A percentile compares a stretch with the other conserved stretches of the same genome.
These are phyloP conservation scores for Amylocystis lapponica DNA, from an alignment of 768 basidiomycete species.

Conservation along the genomic window DNA sequence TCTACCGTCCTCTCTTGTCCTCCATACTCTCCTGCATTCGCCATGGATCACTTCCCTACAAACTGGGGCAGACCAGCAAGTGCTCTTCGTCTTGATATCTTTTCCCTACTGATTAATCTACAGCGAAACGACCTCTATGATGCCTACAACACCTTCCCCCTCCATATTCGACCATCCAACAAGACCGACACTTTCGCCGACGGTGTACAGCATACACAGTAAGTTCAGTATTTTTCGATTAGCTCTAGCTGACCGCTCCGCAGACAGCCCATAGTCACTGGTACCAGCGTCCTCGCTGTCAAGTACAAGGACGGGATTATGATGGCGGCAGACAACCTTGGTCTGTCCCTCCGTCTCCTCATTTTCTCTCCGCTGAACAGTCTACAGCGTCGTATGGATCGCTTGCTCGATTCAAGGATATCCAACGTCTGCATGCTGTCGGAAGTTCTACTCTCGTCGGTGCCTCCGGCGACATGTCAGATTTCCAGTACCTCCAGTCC, in stretches of 20 bases:
- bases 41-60: slow-evolving; percentile 80
- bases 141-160: slow-evolving; percentile 71
- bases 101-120: not conserved
- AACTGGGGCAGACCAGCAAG: slow-evolving; percentile 80
- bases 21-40: not conserved
- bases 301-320: slow-evolving; percentile 96
- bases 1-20: not conserved
- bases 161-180: slow-evolving; percentile 53
- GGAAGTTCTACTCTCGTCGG: slow-evolving; percentile 84
- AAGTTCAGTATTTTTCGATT: slow-evolving; percentile 17
- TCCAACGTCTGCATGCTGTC: slow-evolving; percentile 82
- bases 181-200: slow-evolving; percentile 50
- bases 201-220: slow-evolving; percentile 81
- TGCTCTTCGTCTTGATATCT: not conserved
- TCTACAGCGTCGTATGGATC: slow-evolving; percentile 91
- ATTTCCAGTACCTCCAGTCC: slow-evolving; percentile 89
- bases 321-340: slow-evolving; percentile 97
- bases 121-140: slow-evolving; percentile 76
- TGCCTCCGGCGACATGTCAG: slow-evolving; percentile 94
- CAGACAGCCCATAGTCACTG: slow-evolving; percentile 93
- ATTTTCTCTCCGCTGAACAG: not conserved
- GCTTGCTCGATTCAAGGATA: slow-evolving; percentile 92
- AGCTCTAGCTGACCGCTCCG: not conserved
- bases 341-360: slow-evolving; percentile 45
- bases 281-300: slow-evolving; percentile 92